Conservation (phyloP, 179 eudicot genomes). For the Spinacia oleracea region DNA sequence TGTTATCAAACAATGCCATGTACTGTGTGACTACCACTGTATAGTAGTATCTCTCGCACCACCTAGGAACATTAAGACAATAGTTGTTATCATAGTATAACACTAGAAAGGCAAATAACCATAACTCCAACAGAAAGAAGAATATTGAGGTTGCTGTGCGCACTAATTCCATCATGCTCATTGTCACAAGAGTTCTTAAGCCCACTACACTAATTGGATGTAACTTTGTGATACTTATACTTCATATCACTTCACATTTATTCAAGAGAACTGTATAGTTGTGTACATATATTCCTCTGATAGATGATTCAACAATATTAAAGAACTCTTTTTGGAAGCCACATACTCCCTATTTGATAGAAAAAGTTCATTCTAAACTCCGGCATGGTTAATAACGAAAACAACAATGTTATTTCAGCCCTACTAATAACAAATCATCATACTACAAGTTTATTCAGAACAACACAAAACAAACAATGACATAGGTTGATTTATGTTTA, state of each 20-base stretch:
- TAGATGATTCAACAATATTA: neutral
- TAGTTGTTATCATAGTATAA: neutral
- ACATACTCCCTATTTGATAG: neutral
- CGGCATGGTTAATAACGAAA: no score
- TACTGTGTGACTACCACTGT: constrained; percentile 60
- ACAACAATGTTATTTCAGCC: no score
- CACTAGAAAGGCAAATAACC: neutral
- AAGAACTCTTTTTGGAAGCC: neutral
- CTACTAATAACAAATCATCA: no score
- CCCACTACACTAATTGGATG: neutral
- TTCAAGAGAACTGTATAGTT: neutral
- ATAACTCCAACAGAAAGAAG: neutral
- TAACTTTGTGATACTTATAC: no score
- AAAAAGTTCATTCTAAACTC: neutral
- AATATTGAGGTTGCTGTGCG: neutral
- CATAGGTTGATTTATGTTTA: no score
- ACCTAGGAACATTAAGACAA: constrained; percentile 40
- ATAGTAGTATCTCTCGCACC: constrained; percentile 52
- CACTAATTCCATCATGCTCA: neutral
- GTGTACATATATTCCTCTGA: no score
- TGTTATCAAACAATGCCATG: constrained; percentile 74
- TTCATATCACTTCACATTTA: neutral
- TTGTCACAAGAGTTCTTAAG: neutral
- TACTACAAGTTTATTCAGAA: no score
- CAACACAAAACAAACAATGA: no score